Base-by-base conservation (phyloP, 2,329 filamentous ascomycete species). In the Aureobasidium sp. region DNA sequence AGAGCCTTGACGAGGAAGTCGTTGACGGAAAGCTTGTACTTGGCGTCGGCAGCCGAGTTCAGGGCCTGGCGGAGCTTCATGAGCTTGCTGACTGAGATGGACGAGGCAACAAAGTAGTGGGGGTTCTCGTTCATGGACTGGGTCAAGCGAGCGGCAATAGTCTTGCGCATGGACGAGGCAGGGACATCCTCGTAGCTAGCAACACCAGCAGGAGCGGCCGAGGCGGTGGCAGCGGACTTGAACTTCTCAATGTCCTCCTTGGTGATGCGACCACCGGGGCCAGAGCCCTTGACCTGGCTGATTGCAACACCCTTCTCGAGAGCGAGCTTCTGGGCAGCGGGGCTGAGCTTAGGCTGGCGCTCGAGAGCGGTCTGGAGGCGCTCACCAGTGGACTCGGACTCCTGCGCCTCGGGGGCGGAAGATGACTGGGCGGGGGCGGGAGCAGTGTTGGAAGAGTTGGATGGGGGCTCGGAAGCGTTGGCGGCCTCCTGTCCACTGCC, bases 11-110 rank as follows among this genome's bases (percentile, higher is more conserved):
- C 91, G 66, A 99, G 83, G 84, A 99, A 96, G 79, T 99, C 94
- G 79, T 99, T 99, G 79, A 99, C 91, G n/a, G 92, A 97, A 63
- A 99, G 89, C 85, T 97, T 99, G 85, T 96, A 99, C 78, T 91
- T 87, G 79, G 93, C 94, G 65, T 96, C 88, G 51, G 90, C 82
- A 13, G 89, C 87, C 73, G 86, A 85, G 81, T 99, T 99, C 68
- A 99, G 85, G 63, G 93, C 91, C 78, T 90, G 85, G 72, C 94
- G 91, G 70, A 99, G 91, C 83, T 97, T 97, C 72, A 96, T 81
- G 53, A 99, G 89, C 85, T 97, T 97, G 76, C 82, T 84, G 66
- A 99, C 94, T 62, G 93, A 97, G 73, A 99, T 84, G 69, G 85
- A 86, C 71, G 91, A 88, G 70, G 90, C 90, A 71, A 99, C 93